Percentiles rank a stretch among this genome's conserved stretches.
phyloP scores from a whole-genome alignment of 2,329 filamentous ascomycete genomes.

The Dothistroma pini region DNA sequence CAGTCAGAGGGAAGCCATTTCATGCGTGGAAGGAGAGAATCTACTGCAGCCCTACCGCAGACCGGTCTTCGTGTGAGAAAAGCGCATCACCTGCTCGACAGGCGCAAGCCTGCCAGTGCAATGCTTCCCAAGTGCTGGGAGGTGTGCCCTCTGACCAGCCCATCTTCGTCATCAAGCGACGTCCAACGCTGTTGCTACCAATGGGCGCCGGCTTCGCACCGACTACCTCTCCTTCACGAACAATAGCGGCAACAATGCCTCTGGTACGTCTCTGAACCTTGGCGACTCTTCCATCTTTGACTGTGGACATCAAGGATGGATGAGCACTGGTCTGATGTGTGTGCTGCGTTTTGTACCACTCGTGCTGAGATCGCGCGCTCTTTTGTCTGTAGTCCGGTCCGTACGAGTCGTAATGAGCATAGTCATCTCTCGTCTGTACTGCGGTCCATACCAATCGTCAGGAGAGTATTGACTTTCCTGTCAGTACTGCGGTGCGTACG shows the following conservation, averaged over 20 bases:
- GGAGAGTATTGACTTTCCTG: neutral
- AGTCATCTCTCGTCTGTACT: neutral
- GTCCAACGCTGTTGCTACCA: conserved; percentile 74
- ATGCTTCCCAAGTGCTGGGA: conserved; percentile 69
- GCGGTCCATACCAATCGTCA: neutral
- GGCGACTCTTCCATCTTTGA: neutral
- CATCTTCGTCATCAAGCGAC: conserved; percentile 93
- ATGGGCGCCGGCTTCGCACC: conserved; percentile 82
- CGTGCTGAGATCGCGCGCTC: neutral
- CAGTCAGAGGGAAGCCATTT: neutral
- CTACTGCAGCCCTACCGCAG: conserved; percentile 50
- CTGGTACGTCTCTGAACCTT: neutral
- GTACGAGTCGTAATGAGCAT: neutral
- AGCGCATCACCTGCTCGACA: conserved; percentile 83
- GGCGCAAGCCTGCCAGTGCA: conserved; percentile 87
- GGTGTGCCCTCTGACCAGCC: conserved; percentile 89
- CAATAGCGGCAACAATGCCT: conserved; percentile 46
- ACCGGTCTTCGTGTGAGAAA: conserved; percentile 66
- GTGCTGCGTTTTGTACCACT: neutral
- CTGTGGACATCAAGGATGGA: neutral
- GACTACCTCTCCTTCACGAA: conserved; percentile 83
- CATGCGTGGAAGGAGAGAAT: neutral
- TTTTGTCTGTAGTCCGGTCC: neutral
- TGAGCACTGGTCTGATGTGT: neutral
- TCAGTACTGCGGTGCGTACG: neutral